phyloP scores from a whole-genome alignment of 2,329 filamentous ascomycete species.

The Thelonectria olida region DNA sequence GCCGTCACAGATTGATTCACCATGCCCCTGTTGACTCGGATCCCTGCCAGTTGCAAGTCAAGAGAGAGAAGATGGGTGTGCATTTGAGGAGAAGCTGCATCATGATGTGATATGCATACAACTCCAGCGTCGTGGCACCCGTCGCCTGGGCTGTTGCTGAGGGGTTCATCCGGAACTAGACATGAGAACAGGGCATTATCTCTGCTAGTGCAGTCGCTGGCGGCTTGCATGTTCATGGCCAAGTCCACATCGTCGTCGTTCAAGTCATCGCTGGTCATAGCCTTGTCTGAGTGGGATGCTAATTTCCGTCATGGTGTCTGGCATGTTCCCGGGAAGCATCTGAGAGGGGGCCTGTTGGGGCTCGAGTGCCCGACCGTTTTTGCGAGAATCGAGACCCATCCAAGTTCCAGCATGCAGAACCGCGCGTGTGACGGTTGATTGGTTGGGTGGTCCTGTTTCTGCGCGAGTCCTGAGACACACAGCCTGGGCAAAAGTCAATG shows the following conservation, averaged over 20 bases:
- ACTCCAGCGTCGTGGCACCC: conserved; percentile 2
- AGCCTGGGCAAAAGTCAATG: neutral
- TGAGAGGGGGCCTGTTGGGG: neutral
- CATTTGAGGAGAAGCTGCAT: conserved; percentile 8
- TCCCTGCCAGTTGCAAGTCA: neutral
- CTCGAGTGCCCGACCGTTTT: neutral
- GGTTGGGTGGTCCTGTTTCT: conserved; percentile 2
- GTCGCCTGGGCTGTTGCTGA: neutral
- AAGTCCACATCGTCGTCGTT: neutral
- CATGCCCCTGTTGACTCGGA: neutral
- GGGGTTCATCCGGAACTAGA: neutral
- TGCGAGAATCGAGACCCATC: neutral
- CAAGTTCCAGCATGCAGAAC: neutral
- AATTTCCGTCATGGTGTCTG: conserved; percentile 19
- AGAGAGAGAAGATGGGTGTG: neutral
- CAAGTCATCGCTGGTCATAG: neutral
- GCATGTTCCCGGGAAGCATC: conserved; percentile 4
- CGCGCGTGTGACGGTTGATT: conserved; percentile 9
- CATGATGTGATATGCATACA: conserved; percentile 6
- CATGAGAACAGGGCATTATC: neutral
- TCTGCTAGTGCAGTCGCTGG: neutral
- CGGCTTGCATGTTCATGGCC: neutral
- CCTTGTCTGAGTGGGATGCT: conserved; percentile 2
- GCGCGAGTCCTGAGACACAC: conserved; percentile 8
- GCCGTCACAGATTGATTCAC: conserved; percentile 34